Conservation (phyloP, 73 alveolate species). For the Paramecium pentaurelia region DNA sequence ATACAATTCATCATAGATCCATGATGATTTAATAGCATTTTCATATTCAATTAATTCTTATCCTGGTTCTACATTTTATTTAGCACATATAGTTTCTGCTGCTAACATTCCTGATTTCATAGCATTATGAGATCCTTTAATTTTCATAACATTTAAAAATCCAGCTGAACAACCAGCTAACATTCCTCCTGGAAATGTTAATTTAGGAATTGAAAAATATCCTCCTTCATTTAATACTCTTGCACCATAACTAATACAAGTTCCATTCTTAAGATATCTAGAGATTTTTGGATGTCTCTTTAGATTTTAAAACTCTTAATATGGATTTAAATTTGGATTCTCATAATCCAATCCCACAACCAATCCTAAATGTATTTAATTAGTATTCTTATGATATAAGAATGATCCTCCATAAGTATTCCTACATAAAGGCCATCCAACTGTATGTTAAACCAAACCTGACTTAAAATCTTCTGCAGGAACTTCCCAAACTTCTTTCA, state of each 20-base stretch:
- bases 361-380: slow-evolving; percentile 78
- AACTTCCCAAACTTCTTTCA: slow-evolving; percentile 92
- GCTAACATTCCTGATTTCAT: slow-evolving; percentile 92
- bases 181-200: slow-evolving; percentile 97
- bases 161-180: slow-evolving; percentile 95
- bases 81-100: slow-evolving; percentile 75
- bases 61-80: slow-evolving; percentile 61
- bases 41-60: slow-evolving; percentile 62
- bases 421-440: slow-evolving; percentile 90
- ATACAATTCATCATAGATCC: slow-evolving; percentile 65
- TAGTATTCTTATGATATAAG: slow-evolving; percentile 78
- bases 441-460: slow-evolving; percentile 91
- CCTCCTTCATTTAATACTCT: slow-evolving; percentile 93
- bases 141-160: slow-evolving; percentile 90
- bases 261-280: slow-evolving; percentile 75
- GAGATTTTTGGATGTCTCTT: slow-evolving; percentile 81
- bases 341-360: slow-evolving; percentile 92
- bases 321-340: slow-evolving; percentile 88
- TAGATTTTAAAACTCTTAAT: slow-evolving; percentile 72
- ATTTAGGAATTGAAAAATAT: slow-evolving; percentile 88
- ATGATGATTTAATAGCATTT: slow-evolving; percentile 48
- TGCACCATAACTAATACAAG: slow-evolving; percentile 94
- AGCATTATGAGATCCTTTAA: slow-evolving; percentile 92
- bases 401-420: slow-evolving; percentile 92
- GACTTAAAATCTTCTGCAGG: slow-evolving; percentile 60